These are phyloP conservation scores for Penicillium subrubescens DNA, from an alignment of 495 filamentous ascomycete species.

Conservation along the genomic window DNA sequence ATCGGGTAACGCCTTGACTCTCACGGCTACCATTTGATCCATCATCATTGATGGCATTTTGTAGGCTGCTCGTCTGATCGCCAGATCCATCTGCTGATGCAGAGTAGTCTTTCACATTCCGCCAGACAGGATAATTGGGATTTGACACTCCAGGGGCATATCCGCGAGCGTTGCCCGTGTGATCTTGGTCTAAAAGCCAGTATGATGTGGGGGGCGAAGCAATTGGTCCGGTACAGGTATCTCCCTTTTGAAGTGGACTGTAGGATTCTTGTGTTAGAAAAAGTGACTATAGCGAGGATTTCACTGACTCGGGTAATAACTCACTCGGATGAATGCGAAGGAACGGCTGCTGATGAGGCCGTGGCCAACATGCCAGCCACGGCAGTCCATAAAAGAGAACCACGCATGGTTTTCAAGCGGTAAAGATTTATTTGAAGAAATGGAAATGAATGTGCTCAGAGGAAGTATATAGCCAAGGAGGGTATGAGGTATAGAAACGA, in stretches of 20 bases:
- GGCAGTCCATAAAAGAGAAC: constrained; percentile 10
- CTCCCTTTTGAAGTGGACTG: constrained; percentile 3
- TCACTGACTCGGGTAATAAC: background rate
- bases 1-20: constrained; percentile 42
- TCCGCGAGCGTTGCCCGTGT: constrained; percentile 28
- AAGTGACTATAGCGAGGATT: background rate
- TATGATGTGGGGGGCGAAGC: constrained; percentile 23
- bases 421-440: background rate
- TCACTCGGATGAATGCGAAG: background rate
- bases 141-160: constrained; percentile 40
- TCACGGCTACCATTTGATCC: constrained; percentile 30
- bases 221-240: constrained; percentile 13
- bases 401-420: constrained; percentile 6
- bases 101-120: constrained; percentile 55
- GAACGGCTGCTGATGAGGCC: constrained; percentile 9
- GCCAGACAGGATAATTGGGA: constrained; percentile 54
- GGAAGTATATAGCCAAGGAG: background rate
- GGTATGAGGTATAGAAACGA: background rate
- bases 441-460: background rate
- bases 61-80: constrained; percentile 45
- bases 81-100: constrained; percentile 46
- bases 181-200: constrained; percentile 36
- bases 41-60: constrained; percentile 38
- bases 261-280: background rate
- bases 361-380: background rate